Conservation (phyloP, 768 basidiomycete genomes). For the Butyriboletus loyo region DNA sequence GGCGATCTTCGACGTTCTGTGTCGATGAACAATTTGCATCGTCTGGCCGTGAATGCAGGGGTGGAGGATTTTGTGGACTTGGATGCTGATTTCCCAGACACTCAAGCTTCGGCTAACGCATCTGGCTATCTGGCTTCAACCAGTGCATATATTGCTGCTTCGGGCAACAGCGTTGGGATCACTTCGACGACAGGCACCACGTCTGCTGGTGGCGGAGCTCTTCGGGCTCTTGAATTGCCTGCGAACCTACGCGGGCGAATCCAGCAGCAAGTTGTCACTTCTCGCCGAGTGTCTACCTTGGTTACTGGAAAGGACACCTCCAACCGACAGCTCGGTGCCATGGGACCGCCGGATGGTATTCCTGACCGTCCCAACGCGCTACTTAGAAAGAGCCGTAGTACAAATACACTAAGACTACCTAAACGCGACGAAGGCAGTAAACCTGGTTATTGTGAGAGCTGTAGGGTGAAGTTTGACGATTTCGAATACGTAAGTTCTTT, state of each 20-base stretch:
- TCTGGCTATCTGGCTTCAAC: conserved; percentile 67
- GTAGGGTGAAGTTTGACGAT: conserved; percentile 84
- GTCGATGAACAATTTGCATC: conserved; percentile 75
- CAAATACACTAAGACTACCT: conserved; percentile 70
- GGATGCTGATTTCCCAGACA: conserved; percentile 37
- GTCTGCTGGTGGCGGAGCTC: conserved; percentile 50
- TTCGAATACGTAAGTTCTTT: conserved; percentile 62
- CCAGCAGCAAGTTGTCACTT: conserved; percentile 66
- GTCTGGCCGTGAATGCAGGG: conserved; percentile 42
- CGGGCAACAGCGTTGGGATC: conserved; percentile 91
- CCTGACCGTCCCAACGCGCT: conserved; percentile 47
- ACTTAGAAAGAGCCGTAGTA: conserved; percentile 76
- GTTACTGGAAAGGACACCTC: conserved; percentile 26
- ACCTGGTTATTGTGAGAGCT: conserved; percentile 97
- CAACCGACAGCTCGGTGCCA: conserved; percentile 35
- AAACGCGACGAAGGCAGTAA: conserved; percentile 85
- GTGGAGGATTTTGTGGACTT: conserved; percentile 42
- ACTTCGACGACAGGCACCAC: conserved; percentile 91
- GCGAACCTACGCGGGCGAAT: conserved; percentile 52
- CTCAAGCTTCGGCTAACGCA: conserved; percentile 55
- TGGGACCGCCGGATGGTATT: conserved; percentile 68
- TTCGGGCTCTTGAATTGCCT: conserved; percentile 50
- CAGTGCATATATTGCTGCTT: conserved; percentile 78
- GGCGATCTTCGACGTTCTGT: conserved; percentile 69
- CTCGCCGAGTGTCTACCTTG: conserved; percentile 45